Evolutionary conservation across 1,284 basidiomycete species (phyloP), one percentile per base, ranked within the genome.

Genomic region (Wolfiporia cocos): DNA sequence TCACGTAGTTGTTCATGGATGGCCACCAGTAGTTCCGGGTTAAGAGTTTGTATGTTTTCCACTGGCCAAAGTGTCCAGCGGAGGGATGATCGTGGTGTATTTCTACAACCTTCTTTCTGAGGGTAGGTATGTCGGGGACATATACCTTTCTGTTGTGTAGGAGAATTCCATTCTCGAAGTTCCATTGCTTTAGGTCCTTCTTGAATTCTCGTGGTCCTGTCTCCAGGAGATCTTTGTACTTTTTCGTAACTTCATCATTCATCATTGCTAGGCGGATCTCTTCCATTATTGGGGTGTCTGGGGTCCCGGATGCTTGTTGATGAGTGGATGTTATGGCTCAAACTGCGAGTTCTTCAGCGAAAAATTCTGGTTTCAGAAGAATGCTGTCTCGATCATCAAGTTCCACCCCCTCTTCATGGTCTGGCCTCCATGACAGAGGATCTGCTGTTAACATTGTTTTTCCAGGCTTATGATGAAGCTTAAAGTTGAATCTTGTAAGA

Each of bases 61-160:
- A n/a, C 15, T 26, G 5, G 22, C 70, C 70, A 5, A 55, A 60
- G 49, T 74, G 70, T 32, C 69, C 59, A 3, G 54, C 51, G 5
- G 50, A 34, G 2, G 21, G 48, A 0, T 48, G 40, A 38, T 65
- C 57, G 44, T 66, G 61, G 48, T 59, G 55, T 4, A 45, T 34
- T 18, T 48, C 20, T 0, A 66, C 43, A 19, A 66, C 56, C 0
- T 45, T 15, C 17, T 43, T 26, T 2, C 51, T 34, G 0, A 68
- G 48, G 6, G 54, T 37, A 4, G 41, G 22, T 12, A 55, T 44
- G 9, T 55, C 43, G 0, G 60, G 62, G 0, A 64, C 53, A 36
- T 55, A 58, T 26, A 62, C 42, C 17, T n/a, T 4, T 37, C 26
- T 2, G 54, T 56, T 12, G 66, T 43, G 40, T 53, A 68, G 23